Base-by-base conservation (phyloP, 371 early-diverging fungal species). In the Mycotypha africana region DNA sequence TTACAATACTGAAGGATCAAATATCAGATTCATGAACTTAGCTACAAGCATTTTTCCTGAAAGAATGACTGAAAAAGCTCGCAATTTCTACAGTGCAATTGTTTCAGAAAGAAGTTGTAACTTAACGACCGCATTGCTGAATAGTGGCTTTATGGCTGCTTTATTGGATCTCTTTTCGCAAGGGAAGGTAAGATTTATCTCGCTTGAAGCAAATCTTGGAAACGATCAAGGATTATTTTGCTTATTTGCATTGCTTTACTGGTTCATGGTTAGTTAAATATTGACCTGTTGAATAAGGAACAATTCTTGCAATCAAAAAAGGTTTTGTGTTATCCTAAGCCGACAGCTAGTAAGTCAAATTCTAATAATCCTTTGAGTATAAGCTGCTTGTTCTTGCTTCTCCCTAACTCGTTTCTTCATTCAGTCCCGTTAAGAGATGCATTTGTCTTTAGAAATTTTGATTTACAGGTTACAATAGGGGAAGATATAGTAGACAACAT, bases 111-210 rank as follows among this genome's bases (percentile, higher is more conserved):
- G 38, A 8, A 14, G 3, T 24, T 4, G 21, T 22, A 3, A 37
- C 8, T 3, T 47, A 19, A 11, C 25, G 7, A 42, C 22, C 3
- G 35, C 45, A 15, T 8, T 15, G 28, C 9, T 48, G 7, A 43
- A 39, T 24, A 26, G 25, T 30, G 48, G 48, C n/a, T 10, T 30
- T 15, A 25, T 36, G 5, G 52, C 41, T 12, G 26, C 45, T 1
- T 3, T 31, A 14, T 15, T 57, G 7, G 44, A 51, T 10, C 47
- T 57, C 12, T 1, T 41, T 21, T 52, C 48, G 2, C 48, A 57
- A 37, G 11, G 25, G 25, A 51, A 57, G 45, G 58, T 57, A 38
- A 33, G 22, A 17, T 6, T 11, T 9, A 23, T 30, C 8, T 28
- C 20, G 23, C 24, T 45, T 23, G 21, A 7, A 35, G 32, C 3